Percentiles rank a stretch among this genome's conserved stretches.
Evolutionary conservation across 139 green algal genomes (phyloP).

Genomic region (Nannochloris sp.): DNA sequence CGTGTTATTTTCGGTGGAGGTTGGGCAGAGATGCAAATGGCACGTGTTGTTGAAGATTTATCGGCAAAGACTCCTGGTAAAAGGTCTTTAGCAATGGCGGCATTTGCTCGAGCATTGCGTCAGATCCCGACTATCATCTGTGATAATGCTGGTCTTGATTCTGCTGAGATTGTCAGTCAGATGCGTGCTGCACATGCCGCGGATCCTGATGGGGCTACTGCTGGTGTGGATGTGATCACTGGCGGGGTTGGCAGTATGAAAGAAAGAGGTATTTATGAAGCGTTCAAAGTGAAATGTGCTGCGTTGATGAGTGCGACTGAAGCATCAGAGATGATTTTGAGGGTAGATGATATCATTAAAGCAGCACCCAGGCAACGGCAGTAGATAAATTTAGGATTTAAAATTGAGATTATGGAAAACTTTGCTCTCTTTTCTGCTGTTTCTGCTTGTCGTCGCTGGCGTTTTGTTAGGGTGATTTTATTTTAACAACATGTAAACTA

Average conservation of each 20-base stretch:
- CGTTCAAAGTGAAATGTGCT: conserved; percentile 67
- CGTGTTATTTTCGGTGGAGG: conserved; percentile 90
- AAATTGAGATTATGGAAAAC: too few relatives aligned
- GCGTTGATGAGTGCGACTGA: conserved; percentile 91
- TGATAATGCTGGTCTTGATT: conserved; percentile 88
- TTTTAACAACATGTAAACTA: too few relatives aligned
- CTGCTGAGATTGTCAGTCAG: conserved; percentile 77
- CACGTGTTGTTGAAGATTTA: conserved; percentile 78
- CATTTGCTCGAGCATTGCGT: conserved; percentile 84
- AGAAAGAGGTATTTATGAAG: conserved; percentile 72
- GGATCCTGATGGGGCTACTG: conserved; percentile 29
- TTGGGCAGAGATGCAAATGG: conserved; percentile 85
- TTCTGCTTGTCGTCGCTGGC: neutral
- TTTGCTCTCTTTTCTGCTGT: neutral
- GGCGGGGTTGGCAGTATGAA: conserved; percentile 62
- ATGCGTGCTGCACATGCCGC: conserved; percentile 71
- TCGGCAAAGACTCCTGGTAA: conserved; percentile 87
- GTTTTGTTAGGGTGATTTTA: too few relatives aligned
- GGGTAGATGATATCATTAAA: conserved; percentile 98
- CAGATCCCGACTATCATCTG: conserved; percentile 89
- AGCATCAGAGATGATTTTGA: conserved; percentile 96
- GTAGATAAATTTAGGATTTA: too few relatives aligned
- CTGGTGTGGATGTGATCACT: conserved; percentile 75
- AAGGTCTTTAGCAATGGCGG: conserved; percentile 84
- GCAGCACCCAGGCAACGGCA: conserved; percentile 72